phyloP scores from a whole-genome alignment of 176 grass and related monocot genomes.

The Oryza longistaminata region DNA sequence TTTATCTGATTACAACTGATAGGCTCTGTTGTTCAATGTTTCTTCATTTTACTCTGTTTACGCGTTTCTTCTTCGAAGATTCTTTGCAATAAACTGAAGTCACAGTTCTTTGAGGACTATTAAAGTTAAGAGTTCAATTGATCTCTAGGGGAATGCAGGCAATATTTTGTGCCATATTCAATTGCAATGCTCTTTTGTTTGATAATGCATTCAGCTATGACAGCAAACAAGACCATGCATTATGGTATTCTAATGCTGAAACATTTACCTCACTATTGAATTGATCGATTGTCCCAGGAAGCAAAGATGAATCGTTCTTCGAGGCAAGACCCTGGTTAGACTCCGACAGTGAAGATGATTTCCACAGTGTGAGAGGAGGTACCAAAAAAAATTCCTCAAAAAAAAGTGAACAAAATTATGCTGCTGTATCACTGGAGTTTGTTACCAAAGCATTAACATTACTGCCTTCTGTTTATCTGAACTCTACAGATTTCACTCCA shows the following conservation, averaged over 20 bases:
- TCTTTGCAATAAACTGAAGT: neutral
- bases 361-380: slow-evolving; percentile 87
- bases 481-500: slow-evolving; percentile 52
- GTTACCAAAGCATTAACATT: neutral
- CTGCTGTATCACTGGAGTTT: neutral
- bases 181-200: neutral
- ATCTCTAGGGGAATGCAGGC: neutral
- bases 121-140: neutral
- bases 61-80: neutral
- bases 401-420: neutral
- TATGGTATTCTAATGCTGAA: neutral
- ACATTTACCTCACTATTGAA: neutral
- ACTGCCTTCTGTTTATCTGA: slow-evolving; percentile 1
- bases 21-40: neutral
- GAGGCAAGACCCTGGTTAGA: slow-evolving; percentile 69
- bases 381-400: neutral
- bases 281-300: slow-evolving; percentile 44
- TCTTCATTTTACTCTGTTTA: neutral
- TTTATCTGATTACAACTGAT: neutral
- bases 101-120: neutral
- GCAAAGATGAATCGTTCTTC: slow-evolving; percentile 81
- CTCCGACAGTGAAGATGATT: slow-evolving; percentile 83
- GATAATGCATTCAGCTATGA: neutral
- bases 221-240: neutral
- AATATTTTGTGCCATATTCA: neutral